Conservation (phyloP, 768 basidiomycete genomes). For the Wakefieldia striispora region DNA sequence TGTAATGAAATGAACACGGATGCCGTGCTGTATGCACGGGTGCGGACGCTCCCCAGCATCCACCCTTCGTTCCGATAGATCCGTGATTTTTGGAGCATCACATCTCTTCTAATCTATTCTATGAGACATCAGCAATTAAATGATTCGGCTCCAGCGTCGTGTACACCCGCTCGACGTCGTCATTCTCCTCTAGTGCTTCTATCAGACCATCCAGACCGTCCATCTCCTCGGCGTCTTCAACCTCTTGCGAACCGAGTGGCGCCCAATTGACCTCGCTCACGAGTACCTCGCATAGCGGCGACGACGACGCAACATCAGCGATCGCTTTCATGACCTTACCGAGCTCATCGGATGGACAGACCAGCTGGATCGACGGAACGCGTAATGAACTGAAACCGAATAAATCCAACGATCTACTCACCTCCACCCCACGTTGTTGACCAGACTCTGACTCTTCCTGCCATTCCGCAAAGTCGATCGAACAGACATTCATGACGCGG, state of each 20-base stretch:
- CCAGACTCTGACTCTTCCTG: constrained; percentile 34
- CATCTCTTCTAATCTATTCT: constrained; percentile 9
- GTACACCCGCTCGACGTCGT: constrained; percentile 59
- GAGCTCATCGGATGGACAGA: constrained; percentile 42
- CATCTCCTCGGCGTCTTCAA: constrained; percentile 38
- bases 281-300: constrained; percentile 38
- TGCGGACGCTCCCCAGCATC: no score
- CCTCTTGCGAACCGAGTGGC: constrained; percentile 42
- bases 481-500: constrained; percentile 37
- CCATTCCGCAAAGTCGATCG: constrained; percentile 46
- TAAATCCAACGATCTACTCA: constrained; percentile 8
- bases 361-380: constrained; percentile 35
- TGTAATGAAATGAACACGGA: not conserved
- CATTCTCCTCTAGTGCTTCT: constrained; percentile 52
- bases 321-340: constrained; percentile 38
- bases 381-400: not conserved
- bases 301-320: constrained; percentile 19
- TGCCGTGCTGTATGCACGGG: no score
- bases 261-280: constrained; percentile 54
- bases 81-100: not conserved
- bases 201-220: constrained; percentile 43
- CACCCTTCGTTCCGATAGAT: not conserved
- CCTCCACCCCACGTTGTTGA: constrained; percentile 34
- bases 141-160: constrained; percentile 43
- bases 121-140: constrained; percentile 22